Evolutionary conservation across 169 alveolate genomes (phyloP).

Genomic region (Cryptosporidium muris): DNA sequence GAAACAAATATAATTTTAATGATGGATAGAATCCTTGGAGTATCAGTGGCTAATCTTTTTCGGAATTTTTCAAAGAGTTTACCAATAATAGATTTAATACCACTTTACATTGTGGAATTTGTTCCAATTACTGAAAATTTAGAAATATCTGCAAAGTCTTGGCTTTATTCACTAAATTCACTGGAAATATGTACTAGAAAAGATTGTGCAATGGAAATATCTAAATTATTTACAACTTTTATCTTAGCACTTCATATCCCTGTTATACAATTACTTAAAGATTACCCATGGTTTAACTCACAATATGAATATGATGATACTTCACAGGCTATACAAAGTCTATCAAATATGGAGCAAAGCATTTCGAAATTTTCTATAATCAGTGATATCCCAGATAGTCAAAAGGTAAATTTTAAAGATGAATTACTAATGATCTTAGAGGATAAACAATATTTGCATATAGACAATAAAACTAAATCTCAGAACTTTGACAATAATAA

Average conservation of each 20-base stretch:
- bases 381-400: slow-evolving; percentile 7
- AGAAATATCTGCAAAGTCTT: slow-evolving; percentile 12
- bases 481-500: neutral
- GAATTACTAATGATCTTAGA: neutral
- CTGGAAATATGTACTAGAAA: slow-evolving; percentile 16
- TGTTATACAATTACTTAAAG: slow-evolving; percentile 46
- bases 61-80: neutral
- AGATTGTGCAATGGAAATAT: slow-evolving; percentile 65
- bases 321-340: slow-evolving; percentile 9
- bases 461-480: neutral
- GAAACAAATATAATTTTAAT: slow-evolving; percentile 38
- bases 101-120: slow-evolving; percentile 12
- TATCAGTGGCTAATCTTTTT: neutral
- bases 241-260: slow-evolving; percentile 20
- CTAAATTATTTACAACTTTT: slow-evolving; percentile 47
- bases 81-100: neutral
- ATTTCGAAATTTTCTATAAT: slow-evolving; percentile 21
- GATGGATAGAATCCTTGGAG: slow-evolving; percentile 32
- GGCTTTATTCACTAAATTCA: slow-evolving; percentile 13
- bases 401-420: neutral
- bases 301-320: slow-evolving; percentile 51
- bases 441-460: neutral
- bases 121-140: slow-evolving; percentile 4
- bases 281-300: slow-evolving; percentile 26
- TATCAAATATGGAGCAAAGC: slow-evolving; percentile 9